Conservation (phyloP, 2,329 filamentous ascomycete genomes). For the Apiospora saccharicola region DNA sequence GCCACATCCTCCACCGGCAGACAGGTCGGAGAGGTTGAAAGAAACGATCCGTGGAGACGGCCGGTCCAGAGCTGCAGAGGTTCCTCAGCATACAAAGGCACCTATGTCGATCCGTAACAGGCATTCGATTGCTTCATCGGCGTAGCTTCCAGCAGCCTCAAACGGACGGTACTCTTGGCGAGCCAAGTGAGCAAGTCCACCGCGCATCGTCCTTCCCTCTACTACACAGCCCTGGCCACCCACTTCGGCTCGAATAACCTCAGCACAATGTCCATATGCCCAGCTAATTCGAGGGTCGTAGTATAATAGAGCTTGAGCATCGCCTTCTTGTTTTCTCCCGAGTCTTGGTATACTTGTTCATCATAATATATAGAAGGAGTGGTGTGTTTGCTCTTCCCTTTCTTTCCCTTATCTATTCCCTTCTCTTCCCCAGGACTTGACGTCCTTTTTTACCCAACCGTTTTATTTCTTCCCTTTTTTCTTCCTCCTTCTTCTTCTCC, state of each 20-base stretch:
- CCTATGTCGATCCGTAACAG: constrained; percentile 1
- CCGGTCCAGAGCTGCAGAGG: neutral
- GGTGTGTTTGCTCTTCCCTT: constrained; percentile 1
- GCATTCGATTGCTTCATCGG: constrained; percentile 21
- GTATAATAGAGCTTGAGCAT: constrained; percentile 14
- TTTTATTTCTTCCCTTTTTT: constrained; percentile 29
- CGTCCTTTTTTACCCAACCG: constrained; percentile 16
- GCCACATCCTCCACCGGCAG: neutral
- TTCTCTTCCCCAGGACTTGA: constrained; percentile 17
- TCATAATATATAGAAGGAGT: constrained; percentile 19
- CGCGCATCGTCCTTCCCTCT: neutral
- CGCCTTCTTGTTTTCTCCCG: constrained; percentile 1
- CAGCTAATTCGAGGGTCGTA: neutral
- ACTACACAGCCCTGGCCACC: constrained; percentile 2
- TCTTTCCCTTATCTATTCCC: neutral
- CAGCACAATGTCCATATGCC: constrained; percentile 6
- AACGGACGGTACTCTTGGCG: constrained; percentile 18
- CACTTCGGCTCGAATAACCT: constrained; percentile 13
- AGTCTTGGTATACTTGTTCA: constrained; percentile 3
- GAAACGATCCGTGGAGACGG: constrained; percentile 10
- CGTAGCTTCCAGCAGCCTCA: constrained; percentile 18
- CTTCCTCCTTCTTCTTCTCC: constrained; percentile 30
- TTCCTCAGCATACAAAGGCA: neutral
- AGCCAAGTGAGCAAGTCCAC: constrained; percentile 6
- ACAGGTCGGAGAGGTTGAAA: neutral